Evolutionary conservation across 2,329 filamentous ascomycete genomes (phyloP).

Genomic region (Nakataea oryzae): DNA sequence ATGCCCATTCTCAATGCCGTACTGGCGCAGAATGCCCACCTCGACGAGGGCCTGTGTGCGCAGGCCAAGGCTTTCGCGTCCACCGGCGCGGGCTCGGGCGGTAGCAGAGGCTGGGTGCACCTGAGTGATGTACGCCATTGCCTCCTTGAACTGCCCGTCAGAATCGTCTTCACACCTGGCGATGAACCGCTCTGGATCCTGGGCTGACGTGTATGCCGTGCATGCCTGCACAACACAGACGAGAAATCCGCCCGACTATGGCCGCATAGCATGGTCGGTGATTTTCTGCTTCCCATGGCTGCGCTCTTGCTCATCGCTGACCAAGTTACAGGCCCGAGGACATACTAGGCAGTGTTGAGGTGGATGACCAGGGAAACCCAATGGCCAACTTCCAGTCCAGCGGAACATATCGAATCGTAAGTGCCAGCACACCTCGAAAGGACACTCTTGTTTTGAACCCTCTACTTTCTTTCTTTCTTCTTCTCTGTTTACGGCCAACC

Average conservation of each 20-base stretch:
- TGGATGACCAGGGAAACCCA: constrained; percentile 37
- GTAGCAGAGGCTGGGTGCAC: constrained; percentile 49
- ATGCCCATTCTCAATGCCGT: constrained; percentile 23
- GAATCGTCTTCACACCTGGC: neutral
- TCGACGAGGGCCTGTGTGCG: constrained; percentile 14
- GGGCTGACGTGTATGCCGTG: neutral
- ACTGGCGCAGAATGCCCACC: constrained; percentile 19
- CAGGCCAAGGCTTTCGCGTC: constrained; percentile 52
- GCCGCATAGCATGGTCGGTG: constrained; percentile 47
- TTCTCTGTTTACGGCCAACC: too few relatives aligned
- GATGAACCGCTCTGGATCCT: neutral
- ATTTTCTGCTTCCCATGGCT: neutral
- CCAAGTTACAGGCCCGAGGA: constrained; percentile 42
- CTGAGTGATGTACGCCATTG: constrained; percentile 38
- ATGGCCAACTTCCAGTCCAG: constrained; percentile 13
- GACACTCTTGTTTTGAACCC: too few relatives aligned
- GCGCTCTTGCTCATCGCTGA: neutral
- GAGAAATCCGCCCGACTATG: constrained; percentile 55
- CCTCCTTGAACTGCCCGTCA: neutral
- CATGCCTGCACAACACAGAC: constrained; percentile 11
- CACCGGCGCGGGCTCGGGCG: constrained; percentile 41
- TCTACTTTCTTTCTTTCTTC: too few relatives aligned
- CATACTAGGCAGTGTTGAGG: constrained; percentile 58
- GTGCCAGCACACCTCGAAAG: neutral
- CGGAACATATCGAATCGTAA: constrained; percentile 36